Evolutionary conservation across 495 filamentous ascomycete genomes (phyloP), one percentile per base, ranked within the genome.

Genomic region (Tuber microsphaerosporum): DNA sequence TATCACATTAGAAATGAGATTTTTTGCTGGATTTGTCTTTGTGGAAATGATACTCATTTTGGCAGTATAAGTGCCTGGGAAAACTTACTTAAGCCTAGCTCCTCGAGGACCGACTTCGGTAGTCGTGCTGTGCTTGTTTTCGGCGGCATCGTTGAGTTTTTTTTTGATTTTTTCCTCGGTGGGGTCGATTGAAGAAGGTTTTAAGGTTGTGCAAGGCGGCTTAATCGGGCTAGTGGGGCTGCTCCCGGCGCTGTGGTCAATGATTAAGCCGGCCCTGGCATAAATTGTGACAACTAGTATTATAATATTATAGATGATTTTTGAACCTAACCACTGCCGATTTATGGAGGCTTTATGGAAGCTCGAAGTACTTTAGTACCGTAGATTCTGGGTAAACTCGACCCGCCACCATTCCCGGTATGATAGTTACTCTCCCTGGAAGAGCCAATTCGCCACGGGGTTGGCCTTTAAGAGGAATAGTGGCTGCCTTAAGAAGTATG

Each of bases 81-180:
- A 39, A 10, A 56, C 51, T 72, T 80, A 83, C 84, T 83, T 42
- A 87, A 85, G 5, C 87, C 88, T 26, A 93, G 81, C 81, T 91
- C 87, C 8, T 88, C 86, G 9, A 88, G 86, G 14, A 93, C 83
- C 56, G 86, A 78, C 56, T 86, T 86, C n/a, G 91, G 91, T 56
- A 93, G 84, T 41, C 88, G 89, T 31, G 90, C 89, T 14, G 88
- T 90, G 78, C 87, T 87, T 75, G 79, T 81, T 78, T 78, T 81
- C 34, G 73, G 74, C 1, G 71, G 74, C 78, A 80, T 80, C 74
- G 70, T n/a, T 22, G 26, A 17, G 20, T 37, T 70, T 48, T 31
- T 78, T 72, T 79, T 73, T 41, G 0, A 0, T 41, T 16, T 22
- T 72, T 17, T 51, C n/a, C n/a, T 73, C 42, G 26, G 10, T 19